Base-by-base conservation (phyloP, 2,329 filamentous ascomycete genomes). In the Trichoderma koningii region DNA sequence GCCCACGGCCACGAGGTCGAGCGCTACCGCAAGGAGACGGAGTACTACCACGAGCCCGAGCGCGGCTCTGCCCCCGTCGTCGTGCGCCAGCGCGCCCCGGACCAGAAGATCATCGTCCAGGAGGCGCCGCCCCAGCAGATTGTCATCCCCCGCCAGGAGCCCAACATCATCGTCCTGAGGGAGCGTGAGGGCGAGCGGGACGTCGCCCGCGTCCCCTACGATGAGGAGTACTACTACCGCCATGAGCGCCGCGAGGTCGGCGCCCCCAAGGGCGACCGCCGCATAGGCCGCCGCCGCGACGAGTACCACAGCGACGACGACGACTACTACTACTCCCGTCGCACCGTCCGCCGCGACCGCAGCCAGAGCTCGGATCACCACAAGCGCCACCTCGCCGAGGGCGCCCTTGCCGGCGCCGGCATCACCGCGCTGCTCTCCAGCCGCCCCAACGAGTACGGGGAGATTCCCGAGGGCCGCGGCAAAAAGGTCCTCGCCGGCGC, bases 331-430 rank as follows among this genome's bases (percentile, higher is more conserved):
- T 80, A 80, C 66, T 74, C 80, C 70, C 77, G 81, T 68, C 77
- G 76, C 69, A 78, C 76, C 55, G 72, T 84, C 41, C 82, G 79
- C 19, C 80, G 82, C 21, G 83, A 84, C 19, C 79, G 81, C 50
- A 85, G 83, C 67, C 76, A 77, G 14, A 83, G 82, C 68, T 76
- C 79, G 5, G 55, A 67, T 45, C 76, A 80, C 56, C 81, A 84
- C 69, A 87, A 81, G 73, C 83, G 83, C 48, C 83, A 87, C 69
- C 74, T 89, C 5, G 86, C 86, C 23, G 86, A 87, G 71, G 87
- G 87, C n/a, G 87, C 86, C 10, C 78, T 88, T 17, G 87, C 87
- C 30, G 87, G 86, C 17, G 87, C 87, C 19, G 87, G 86, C 55
- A 75, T 87, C 7, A 83, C 84, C 12, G 87, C 86, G n/a, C 75